Percentiles rank a stretch among this genome's conserved stretches.
Evolutionary conservation across 495 filamentous ascomycete species (phyloP).

Genomic region (Schizothecium vesticola): DNA sequence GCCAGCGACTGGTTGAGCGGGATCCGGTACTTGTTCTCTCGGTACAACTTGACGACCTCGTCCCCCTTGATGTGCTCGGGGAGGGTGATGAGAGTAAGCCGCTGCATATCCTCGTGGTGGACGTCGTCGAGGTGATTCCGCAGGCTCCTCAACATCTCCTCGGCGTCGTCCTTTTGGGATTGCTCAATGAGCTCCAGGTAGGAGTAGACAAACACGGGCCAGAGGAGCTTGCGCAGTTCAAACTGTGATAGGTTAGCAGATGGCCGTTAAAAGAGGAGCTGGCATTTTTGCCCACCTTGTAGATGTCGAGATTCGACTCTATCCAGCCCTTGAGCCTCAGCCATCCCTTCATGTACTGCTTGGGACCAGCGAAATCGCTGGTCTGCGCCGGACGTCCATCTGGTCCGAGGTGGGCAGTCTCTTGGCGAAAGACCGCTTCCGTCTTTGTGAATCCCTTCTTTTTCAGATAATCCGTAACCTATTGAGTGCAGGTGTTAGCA

Average conservation of each 20-base stretch:
- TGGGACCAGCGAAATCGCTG: conserved; percentile 62
- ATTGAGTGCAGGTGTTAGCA: background rate
- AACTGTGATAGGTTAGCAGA: conserved; percentile 51
- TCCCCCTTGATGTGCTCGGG: conserved; percentile 74
- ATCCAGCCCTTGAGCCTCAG: conserved; percentile 72
- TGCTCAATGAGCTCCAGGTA: conserved; percentile 78
- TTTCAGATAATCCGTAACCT: conserved; percentile 93
- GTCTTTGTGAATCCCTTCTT: conserved; percentile 95
- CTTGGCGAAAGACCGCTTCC: conserved; percentile 86
- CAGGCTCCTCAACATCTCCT: conserved; percentile 63
- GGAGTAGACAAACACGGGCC: conserved; percentile 92
- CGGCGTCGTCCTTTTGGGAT: conserved; percentile 61
- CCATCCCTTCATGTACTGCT: conserved; percentile 71
- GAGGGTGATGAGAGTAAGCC: conserved; percentile 60
- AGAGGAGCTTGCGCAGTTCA: conserved; percentile 79
- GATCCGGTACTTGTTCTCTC: conserved; percentile 78
- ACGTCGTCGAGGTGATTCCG: conserved; percentile 64
- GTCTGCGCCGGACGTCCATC: conserved; percentile 66
- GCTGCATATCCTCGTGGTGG: conserved; percentile 70
- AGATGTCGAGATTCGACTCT: conserved; percentile 83
- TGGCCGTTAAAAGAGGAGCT: background rate
- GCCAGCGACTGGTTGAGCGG: conserved; percentile 75
- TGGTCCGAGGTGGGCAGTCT: conserved; percentile 68
- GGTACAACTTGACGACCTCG: conserved; percentile 66
- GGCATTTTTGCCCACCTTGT: conserved; percentile 58